Base-by-base conservation (phyloP, 768 basidiomycete genomes). In the Pleurotus ostreatus region DNA sequence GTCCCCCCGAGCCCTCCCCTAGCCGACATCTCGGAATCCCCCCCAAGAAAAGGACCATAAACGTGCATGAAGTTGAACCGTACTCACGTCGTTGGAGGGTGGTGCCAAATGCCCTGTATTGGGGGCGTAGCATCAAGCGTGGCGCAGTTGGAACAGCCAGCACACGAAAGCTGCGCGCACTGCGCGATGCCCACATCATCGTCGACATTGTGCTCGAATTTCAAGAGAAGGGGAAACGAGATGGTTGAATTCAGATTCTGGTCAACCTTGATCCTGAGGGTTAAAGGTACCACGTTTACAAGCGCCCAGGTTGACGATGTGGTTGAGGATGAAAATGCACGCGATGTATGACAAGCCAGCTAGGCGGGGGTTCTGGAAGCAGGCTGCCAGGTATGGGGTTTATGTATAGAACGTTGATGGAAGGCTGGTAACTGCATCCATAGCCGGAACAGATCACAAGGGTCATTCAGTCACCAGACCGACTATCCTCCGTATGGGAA, bases 21-120 rank as follows among this genome's bases (percentile, higher is more conserved):
- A 11, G 20, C 20, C 41, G 15, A 44, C 41, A 44, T n/a, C 41
- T 16, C 20, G 41, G 41, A n/a, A 44, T 12, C 13, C 15, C 41
- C 41, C 41, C 4, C 30, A 34, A 34, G 30, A 34, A 34, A 34
- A 34, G 30, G 30, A 25, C 30, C 30, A 34, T 11, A 34, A 48
- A 48, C 1, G 22, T 15, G 7, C 15, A 48, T 9, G 23, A 48
- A 11, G 4, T 15, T 23, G 46, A 53, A 40, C 4, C 3, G 39
- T 11, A 30, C 51, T 53, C 51, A 53, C 51, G 51, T 53, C 51
- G 51, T 3, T 53, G 51, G 26, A 53, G 51, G n/a, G 51, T 53
- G 51, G 37, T 53, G 22, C 51, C 51, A n/a, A 53, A 53, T 9
- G 51, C 51, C 51, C 51, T 53, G 51, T 53, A 53, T 41, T 53